Evolutionary conservation across 495 filamentous ascomycete genomes (phyloP), one percentile per base, ranked within the genome.

Genomic region (Parachaetomium inaequale): DNA sequence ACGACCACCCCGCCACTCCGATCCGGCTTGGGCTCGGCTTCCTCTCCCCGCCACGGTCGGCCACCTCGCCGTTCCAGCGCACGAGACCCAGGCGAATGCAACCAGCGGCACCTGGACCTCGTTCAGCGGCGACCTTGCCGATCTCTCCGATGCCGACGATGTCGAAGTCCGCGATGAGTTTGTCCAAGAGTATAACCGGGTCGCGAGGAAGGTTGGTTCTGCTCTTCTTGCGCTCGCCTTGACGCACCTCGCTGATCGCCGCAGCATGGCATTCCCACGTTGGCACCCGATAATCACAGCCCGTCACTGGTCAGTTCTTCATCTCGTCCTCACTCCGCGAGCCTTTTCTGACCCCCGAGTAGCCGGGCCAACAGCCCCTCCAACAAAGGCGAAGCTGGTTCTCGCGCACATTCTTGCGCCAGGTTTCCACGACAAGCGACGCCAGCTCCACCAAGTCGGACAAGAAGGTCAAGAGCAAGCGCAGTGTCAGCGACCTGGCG

Each of bases 141-240:
- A 69, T 4, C 38, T 70, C 4, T 69, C 67, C 2, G 79, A 81
- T 26, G 61, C 68, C 7, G 77, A 81, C 46, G 77, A 78, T 36
- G 64, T 75, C 23, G 73, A 79, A 23, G 68, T 76, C 36, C 75
- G 76, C 40, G 59, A 65, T 11, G 66, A 70, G 25, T 84, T 82
- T 60, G 64, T 82, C 7, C 47, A 73, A 7, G 77, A 84, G 66
- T 87, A 84, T 60, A 87, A 86, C 64, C 69, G 75, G 21, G 72
- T 87, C 10, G 84, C 83, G 4, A 73, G 70, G 43, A 81, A 78
- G 74, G 81, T 82, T 45, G 17, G 26, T 55, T 19, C 29, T 31
- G 50, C 11, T 7, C 43, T 21, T 21, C 23, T 28, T 59, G 50
- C 54, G 3, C 14, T 36, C n/a, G 36, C 29, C 46, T 17, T 4